Percentiles rank a stretch among this genome's conserved stretches.
Evolutionary conservation across 2,329 filamentous ascomycete genomes (phyloP).

Genomic region (Trichoderma afroharzianum): DNA sequence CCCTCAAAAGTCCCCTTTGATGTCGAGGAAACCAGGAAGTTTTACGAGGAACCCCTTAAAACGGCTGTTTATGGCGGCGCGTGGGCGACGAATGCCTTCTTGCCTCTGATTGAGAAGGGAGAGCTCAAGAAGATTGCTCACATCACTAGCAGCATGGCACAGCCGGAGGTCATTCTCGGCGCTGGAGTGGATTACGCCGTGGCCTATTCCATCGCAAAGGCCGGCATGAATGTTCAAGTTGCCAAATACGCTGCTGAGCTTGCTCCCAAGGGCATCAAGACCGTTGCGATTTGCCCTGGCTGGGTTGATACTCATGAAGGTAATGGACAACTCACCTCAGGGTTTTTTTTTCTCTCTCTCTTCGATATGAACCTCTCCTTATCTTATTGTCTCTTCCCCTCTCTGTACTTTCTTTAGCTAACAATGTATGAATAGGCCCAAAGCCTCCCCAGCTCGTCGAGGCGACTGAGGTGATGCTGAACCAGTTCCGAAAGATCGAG

Average conservation of each 20-base stretch:
- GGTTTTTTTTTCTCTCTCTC: neutral
- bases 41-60: constrained; percentile 39
- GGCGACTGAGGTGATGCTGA: neutral
- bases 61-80: constrained; percentile 26
- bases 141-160: constrained; percentile 36
- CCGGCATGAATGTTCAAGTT: constrained; percentile 37
- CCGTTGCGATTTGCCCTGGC: constrained; percentile 19
- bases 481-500: neutral
- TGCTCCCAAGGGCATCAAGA: constrained; percentile 19
- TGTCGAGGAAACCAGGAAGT: constrained; percentile 7
- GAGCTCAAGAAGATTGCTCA: constrained; percentile 40
- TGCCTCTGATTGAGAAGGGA: constrained; percentile 38
- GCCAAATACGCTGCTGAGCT: constrained; percentile 38
- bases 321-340: neutral
- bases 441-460: neutral
- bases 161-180: constrained; percentile 27
- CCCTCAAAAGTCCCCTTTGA: constrained; percentile 21
- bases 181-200: constrained; percentile 25
- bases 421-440: neutral
- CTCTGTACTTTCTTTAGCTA: neutral
- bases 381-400: neutral
- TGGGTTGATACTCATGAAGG: constrained; percentile 20
- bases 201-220: constrained; percentile 38
- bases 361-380: neutral
- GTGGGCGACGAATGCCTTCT: constrained; percentile 34